Base-by-base conservation (phyloP, 1,284 basidiomycete species). In the Melampsora americana region DNA sequence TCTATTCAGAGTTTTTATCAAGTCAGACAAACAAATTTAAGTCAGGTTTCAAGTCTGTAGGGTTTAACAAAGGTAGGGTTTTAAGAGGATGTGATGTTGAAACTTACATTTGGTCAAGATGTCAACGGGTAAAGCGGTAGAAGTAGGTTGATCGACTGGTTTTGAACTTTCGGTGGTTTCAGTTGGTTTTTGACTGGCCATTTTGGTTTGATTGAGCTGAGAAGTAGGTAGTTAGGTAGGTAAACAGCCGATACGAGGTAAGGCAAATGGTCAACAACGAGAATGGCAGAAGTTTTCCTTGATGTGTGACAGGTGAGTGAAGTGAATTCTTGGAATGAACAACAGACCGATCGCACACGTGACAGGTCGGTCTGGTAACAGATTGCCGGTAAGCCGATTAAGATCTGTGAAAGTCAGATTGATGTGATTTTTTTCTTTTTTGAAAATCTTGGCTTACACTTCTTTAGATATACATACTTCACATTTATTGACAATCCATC, bases 31-130 rank as follows among this genome's bases (percentile, higher is more conserved):
- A n/a, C n/a, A 11, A 42, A 42, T 1, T 42, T 42, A 1, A 42
- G 39, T 42, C 39, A 42, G 39, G 39, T 42, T 42, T 42, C 39
- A 42, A 42, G 39, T 42, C 11, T 11, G n/a, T 12, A 42, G 39
- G 39, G 39, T 42, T 42, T 42, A 42, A 12, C 53, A 12, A 56
- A 56, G 9, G 26, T 56, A 12, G 39, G 39, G 39, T 42, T 42
- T 42, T 42, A 11, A 42, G 6, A 42, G 12, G 6, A 42, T 42
- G 39, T 42, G 39, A 42, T 42, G 6, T 42, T 42, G 6, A 42
- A 20, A 28, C 73, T 32, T 28, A 76, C 73, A 76, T 53, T 76
- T 76, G 65, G 73, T 76, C 16, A 76, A 48, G 7, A 44, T 69
- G 59, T 76, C 73, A 26, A 66, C 66, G n/a, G 73, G 73, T 50